Conservation (phyloP, 164 flowering plant species). For the Pachysandra terminalis region DNA sequence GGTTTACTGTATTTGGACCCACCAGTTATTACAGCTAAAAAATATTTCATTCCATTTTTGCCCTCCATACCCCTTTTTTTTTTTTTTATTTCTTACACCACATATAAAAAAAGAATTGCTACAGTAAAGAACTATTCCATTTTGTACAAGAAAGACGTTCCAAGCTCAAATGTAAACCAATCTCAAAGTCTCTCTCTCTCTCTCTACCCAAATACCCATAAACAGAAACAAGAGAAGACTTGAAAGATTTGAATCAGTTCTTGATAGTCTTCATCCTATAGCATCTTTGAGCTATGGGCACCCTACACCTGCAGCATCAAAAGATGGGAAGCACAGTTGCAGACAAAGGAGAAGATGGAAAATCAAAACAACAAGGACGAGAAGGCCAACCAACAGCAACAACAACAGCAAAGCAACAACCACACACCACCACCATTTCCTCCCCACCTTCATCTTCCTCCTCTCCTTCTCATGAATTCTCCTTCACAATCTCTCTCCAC, state of each 20-base stretch:
- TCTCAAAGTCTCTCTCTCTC: constrained; percentile 12
- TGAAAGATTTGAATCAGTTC: constrained; percentile 3
- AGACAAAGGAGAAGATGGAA: constrained; percentile 12
- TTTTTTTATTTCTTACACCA: too few relatives aligned
- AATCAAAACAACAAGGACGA: too few relatives aligned
- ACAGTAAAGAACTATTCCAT: too few relatives aligned
- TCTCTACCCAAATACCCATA: constrained; percentile 18
- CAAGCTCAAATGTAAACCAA: not conserved
- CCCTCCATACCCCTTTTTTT: not conserved
- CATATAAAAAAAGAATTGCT: too few relatives aligned
- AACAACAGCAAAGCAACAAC: constrained; percentile 1
- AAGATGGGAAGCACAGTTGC: constrained; percentile 14
- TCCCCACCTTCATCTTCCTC: constrained; percentile 57
- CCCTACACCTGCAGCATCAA: constrained; percentile 16
- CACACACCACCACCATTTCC: constrained; percentile 11
- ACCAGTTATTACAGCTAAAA: too few relatives aligned
- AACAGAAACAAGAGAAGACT: not conserved
- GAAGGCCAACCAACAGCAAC: constrained; percentile 5
- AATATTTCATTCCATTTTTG: too few relatives aligned
- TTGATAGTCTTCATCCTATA: not conserved
- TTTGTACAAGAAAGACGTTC: too few relatives aligned
- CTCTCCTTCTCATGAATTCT: constrained; percentile 92
- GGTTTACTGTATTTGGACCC: too few relatives aligned
- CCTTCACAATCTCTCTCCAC: constrained; percentile 76
- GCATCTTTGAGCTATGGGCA: constrained; percentile 27